phyloP scores from a whole-genome alignment of 306 rosid species.

The Vachellia pachyceras region DNA sequence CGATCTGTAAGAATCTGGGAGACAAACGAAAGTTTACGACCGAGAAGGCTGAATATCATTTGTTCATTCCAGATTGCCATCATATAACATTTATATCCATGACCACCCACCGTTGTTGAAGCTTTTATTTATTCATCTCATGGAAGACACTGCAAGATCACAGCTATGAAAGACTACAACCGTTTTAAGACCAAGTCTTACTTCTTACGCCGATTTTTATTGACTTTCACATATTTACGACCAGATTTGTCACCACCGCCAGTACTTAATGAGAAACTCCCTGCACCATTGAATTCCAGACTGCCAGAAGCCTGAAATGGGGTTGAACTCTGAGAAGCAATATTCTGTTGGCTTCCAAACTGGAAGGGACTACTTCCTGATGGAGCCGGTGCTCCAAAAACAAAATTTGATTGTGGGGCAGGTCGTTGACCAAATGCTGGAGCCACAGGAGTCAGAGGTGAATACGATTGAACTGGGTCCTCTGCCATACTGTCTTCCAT shows the following conservation, averaged over 20 bases:
- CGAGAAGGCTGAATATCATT: constrained; percentile 32
- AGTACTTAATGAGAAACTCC: constrained; percentile 85
- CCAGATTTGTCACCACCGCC: constrained; percentile 75
- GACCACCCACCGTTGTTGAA: constrained; percentile 24
- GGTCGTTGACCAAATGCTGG: constrained; percentile 63
- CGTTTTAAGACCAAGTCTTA: constrained; percentile 38
- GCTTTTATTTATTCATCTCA: constrained; percentile 31
- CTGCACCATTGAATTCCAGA: constrained; percentile 56
- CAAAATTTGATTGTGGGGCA: constrained; percentile 55
- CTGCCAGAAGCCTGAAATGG: constrained; percentile 81
- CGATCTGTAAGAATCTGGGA: constrained; percentile 34
- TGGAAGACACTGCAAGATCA: constrained; percentile 19
- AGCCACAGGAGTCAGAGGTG: constrained; percentile 43
- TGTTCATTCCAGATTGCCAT: constrained; percentile 40
- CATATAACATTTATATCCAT: constrained; percentile 31
- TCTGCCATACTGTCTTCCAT: constrained; percentile 98
- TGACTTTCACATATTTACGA: constrained; percentile 55
- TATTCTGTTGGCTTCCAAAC: constrained; percentile 63
- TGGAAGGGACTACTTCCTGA: constrained; percentile 59
- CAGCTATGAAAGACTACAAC: constrained; percentile 28
- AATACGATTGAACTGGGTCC: constrained; percentile 63
- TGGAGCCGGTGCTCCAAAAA: constrained; percentile 60
- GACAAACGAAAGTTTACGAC: not conserved
- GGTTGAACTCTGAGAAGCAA: constrained; percentile 59
- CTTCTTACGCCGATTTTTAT: constrained; percentile 68